Conservation (phyloP, 2,329 filamentous ascomycete genomes). For the Phialophora macrospora region DNA sequence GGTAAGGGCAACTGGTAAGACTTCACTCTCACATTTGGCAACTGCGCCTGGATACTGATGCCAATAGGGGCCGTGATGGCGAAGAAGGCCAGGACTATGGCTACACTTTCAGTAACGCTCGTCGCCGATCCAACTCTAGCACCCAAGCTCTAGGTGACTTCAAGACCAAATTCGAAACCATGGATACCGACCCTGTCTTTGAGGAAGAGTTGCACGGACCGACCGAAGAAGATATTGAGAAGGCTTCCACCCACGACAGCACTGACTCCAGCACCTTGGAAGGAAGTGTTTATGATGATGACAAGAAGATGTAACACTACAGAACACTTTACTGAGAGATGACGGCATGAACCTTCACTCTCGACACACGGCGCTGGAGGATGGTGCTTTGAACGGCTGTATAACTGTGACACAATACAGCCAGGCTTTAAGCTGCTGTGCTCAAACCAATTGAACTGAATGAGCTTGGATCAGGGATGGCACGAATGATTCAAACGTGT, state of each 20-base stretch:
- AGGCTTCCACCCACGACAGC: conserved; percentile 50
- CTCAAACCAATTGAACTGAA: conserved; percentile 2
- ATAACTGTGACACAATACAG: conserved; percentile 30
- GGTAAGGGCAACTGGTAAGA: conserved; percentile 93
- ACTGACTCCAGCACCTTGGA: conserved; percentile 60
- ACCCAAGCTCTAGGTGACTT: conserved; percentile 75
- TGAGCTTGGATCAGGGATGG: conserved; percentile 10
- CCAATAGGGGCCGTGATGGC: conserved; percentile 75
- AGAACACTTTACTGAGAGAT: conserved; percentile 24
- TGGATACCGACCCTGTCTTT: conserved; percentile 88
- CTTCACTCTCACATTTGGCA: conserved; percentile 12
- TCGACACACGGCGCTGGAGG: conserved; percentile 33
- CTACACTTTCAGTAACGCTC: conserved; percentile 82
- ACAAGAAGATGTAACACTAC: conserved; percentile 52
- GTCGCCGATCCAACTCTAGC: conserved; percentile 91
- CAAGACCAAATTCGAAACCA: conserved; percentile 95
- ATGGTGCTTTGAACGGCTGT: conserved; percentile 34
- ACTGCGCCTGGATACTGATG: conserved; percentile 15
- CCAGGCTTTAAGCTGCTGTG: conserved; percentile 17
- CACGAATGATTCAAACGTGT: conserved; percentile 28
- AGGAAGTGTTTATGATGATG: conserved; percentile 63
- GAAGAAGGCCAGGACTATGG: conserved; percentile 83
- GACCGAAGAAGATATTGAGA: conserved; percentile 59
- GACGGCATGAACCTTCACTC: conserved; percentile 14
- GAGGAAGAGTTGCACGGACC: conserved; percentile 83